Percentiles rank a stretch among this genome's conserved stretches.
phyloP scores from a whole-genome alignment of 345 rosid species.

The Euphorbia pulcherrima region DNA sequence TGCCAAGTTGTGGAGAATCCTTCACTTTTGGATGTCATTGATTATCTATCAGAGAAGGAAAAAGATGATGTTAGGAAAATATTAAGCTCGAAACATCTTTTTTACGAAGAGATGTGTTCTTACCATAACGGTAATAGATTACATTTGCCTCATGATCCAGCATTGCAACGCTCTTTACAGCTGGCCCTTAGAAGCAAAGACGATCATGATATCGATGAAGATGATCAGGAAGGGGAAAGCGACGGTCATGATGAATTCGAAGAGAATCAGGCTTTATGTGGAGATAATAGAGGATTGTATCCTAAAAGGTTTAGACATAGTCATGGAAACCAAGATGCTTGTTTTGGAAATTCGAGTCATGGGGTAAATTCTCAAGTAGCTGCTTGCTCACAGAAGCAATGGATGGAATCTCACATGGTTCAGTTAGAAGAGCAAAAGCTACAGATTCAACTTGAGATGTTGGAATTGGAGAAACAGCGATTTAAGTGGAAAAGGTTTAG shows the following conservation, averaged over 20 bases:
- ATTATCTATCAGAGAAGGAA: constrained; percentile 62
- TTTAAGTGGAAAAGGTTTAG: constrained; percentile 85
- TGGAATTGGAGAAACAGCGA: constrained; percentile 79
- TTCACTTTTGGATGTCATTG: constrained; percentile 62
- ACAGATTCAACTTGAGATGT: constrained; percentile 62
- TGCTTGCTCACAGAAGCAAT: constrained; percentile 55
- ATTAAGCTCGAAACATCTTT: constrained; percentile 82
- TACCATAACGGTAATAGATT: constrained; percentile 78
- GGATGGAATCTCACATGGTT: constrained; percentile 58
- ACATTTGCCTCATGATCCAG: constrained; percentile 86
- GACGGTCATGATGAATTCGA: constrained; percentile 70
- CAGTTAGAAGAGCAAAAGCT: constrained; percentile 79
- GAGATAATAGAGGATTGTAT: constrained; percentile 40
- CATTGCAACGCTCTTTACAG: constrained; percentile 70
- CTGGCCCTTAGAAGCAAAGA: constrained; percentile 72
- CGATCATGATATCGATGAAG: constrained; percentile 73
- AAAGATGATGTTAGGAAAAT: constrained; percentile 84
- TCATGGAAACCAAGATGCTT: constrained; percentile 46
- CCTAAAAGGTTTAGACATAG: constrained; percentile 62
- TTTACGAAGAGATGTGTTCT: constrained; percentile 97
- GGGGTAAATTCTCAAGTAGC: constrained; percentile 43
- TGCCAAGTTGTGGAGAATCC: constrained; percentile 94
- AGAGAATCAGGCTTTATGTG: constrained; percentile 46
- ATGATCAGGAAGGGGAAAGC: constrained; percentile 63
- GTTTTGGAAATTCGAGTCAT: constrained; percentile 40